Evolutionary conservation across 1,284 basidiomycete species (phyloP), one percentile per base, ranked within the genome.

Genomic region (Paramarasmius palmivorus): DNA sequence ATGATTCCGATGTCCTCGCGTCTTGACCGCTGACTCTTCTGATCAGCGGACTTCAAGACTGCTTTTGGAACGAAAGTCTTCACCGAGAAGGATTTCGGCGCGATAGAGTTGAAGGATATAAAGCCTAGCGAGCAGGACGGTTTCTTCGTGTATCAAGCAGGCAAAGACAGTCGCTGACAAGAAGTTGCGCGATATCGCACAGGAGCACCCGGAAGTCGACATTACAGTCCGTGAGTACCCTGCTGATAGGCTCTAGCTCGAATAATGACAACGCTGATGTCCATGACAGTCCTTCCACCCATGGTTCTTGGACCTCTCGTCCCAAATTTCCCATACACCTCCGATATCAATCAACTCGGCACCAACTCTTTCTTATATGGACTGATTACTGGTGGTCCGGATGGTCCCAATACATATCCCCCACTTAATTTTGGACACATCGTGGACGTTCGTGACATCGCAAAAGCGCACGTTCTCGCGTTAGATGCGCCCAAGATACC

Each of bases 391-490:
- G 29, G 29, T 32, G 29, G 29, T 12, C 26, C 39, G 12, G 19
- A 26, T 26, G 54, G 54, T 15, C 50, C 54, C 14, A 49, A 39
- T 20, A 41, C 29, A 17, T 54, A 54, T 35, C 53, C 47, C 39
- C 38, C 38, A n/a, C 48, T 42, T 9, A 50, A 44, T 3, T n/a
- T 52, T 34, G 50, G 44, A 20, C 50, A 56, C 17, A 25, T 52
- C 41, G 39, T 56, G 19, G 54, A 56, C 34, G 54, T 56, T 10
- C 54, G 54, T 15, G 45, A 56, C 38, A 37, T 36, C 17, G 54
- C 54, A 12, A 37, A 40, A 26, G 54, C 50, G 4, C 54, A 56
- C 22, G 35, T 52, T 10, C 20, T 42, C 14, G 50, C 50, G 4
- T 38, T 56, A 6, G 19, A 37, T 35, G 46, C 37, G 12, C 50